Conservation (phyloP, 108 stramenopile genomes). For the Skeletonema costatum region DNA sequence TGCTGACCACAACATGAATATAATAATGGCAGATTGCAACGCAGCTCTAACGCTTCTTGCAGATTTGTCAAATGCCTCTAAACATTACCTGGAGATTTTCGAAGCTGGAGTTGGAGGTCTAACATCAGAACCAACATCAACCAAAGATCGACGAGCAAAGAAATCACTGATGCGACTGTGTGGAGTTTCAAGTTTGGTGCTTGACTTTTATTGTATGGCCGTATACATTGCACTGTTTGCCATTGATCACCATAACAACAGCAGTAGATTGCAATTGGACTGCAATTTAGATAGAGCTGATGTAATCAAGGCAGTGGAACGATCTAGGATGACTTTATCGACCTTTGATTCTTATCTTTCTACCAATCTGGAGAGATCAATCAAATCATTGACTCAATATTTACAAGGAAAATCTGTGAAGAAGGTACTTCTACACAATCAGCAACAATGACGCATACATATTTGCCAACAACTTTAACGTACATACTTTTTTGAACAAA, state of each 20-base stretch:
- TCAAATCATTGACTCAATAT: slow-evolving; percentile 29
- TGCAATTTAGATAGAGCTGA: slow-evolving; percentile 8
- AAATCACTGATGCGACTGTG: slow-evolving; percentile 8
- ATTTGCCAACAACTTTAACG: too few species aligned
- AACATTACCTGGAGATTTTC: slow-evolving; percentile 3
- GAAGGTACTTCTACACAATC: background rate
- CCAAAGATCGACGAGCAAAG: slow-evolving; percentile 19
- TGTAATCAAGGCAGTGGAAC: slow-evolving; percentile 28
- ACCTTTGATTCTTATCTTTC: slow-evolving; percentile 29
- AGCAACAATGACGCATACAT: background rate
- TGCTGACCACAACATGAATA: slow-evolving; percentile 41
- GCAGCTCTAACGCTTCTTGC: slow-evolving; percentile 42
- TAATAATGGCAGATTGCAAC: slow-evolving; percentile 19
- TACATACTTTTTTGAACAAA: background rate
- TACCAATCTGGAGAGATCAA: slow-evolving; percentile 26
- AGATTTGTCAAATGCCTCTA: slow-evolving; percentile 41
- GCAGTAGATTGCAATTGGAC: background rate
- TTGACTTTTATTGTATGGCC: slow-evolving; percentile 16
- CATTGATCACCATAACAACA: background rate
- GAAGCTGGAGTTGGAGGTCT: slow-evolving; percentile 10
- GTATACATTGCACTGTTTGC: slow-evolving; percentile 13
- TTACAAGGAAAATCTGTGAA: slow-evolving; percentile 28
- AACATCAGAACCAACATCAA: background rate
- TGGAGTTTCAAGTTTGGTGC: background rate
- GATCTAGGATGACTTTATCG: slow-evolving; percentile 28